A percentile compares a stretch with the other conserved stretches of the same genome.
These are phyloP conservation scores for Solanum habrochaites DNA, from an alignment of 257 asterid genomes.

Conservation along the genomic window DNA sequence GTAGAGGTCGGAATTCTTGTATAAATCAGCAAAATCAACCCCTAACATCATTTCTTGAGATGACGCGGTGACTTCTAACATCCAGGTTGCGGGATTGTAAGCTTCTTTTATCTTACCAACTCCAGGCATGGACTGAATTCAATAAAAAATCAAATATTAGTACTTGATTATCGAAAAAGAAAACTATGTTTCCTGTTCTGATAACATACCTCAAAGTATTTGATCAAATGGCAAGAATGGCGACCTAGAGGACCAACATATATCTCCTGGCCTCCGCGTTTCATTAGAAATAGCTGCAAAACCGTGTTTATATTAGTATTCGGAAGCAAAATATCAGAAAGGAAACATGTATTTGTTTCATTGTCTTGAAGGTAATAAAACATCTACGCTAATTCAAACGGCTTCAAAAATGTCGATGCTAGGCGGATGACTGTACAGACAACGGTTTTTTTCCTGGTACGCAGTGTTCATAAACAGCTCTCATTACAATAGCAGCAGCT, in stretches of 20 bases:
- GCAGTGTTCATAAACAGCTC: slow-evolving; percentile 62
- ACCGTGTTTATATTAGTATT: background rate
- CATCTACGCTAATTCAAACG: no score
- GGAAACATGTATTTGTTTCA: background rate
- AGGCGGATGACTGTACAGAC: slow-evolving; percentile 88
- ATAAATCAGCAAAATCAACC: slow-evolving; percentile 42
- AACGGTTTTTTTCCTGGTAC: slow-evolving; percentile 74
- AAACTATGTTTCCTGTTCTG: background rate
- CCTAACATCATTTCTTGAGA: slow-evolving; percentile 47
- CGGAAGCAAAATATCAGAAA: background rate
- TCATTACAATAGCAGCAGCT: slow-evolving; percentile 89
- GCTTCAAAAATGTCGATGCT: slow-evolving; percentile 82
- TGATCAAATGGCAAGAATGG: slow-evolving; percentile 38
- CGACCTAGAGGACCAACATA: slow-evolving; percentile 76
- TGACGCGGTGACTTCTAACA: slow-evolving; percentile 60
- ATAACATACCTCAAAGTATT: slow-evolving; percentile 48
- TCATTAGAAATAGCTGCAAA: slow-evolving; percentile 54
- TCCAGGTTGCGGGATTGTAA: slow-evolving; percentile 83
- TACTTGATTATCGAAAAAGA: background rate
- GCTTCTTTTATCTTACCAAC: slow-evolving; percentile 46
- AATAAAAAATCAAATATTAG: background rate
- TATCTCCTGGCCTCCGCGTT: slow-evolving; percentile 71
- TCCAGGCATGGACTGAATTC: slow-evolving; percentile 31
- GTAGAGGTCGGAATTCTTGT: slow-evolving; percentile 45
- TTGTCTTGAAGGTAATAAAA: background rate